phyloP scores from a whole-genome alignment of 2,329 filamentous ascomycete genomes.

The Verticillium longisporum region DNA sequence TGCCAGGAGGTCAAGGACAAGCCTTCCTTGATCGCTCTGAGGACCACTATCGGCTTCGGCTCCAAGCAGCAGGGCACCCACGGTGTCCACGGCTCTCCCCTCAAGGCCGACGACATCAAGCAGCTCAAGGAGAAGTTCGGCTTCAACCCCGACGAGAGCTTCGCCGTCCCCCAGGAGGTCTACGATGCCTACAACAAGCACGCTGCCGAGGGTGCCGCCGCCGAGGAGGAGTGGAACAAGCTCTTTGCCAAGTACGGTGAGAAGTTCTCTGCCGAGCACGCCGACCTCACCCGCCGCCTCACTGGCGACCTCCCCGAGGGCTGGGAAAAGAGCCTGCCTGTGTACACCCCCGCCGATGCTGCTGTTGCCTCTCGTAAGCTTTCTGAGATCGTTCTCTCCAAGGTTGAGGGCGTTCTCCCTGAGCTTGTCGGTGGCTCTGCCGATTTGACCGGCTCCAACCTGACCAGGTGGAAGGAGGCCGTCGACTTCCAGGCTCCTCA shows the following conservation, averaged over 20 bases:
- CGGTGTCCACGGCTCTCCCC: conserved; percentile 90
- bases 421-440: conserved; percentile 95
- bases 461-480: conserved; percentile 96
- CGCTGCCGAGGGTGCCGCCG: conserved; percentile 76
- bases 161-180: conserved; percentile 89
- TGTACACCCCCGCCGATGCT: conserved; percentile 78
- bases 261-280: conserved; percentile 71
- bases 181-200: conserved; percentile 87
- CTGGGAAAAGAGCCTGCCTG: conserved; percentile 90
- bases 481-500: conserved; percentile 94
- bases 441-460: conserved; percentile 96
- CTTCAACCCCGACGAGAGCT: conserved; percentile 90
- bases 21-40: conserved; percentile 93
- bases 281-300: conserved; percentile 75
- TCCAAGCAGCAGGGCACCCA: conserved; percentile 89
- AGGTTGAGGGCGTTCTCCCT: conserved; percentile 75
- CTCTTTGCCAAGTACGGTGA: conserved; percentile 79
- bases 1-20: conserved; percentile 88
- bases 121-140: conserved; percentile 92
- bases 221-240: conserved; percentile 92
- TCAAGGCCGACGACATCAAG: conserved; percentile 92
- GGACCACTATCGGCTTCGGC: conserved; percentile 94
- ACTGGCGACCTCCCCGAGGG: conserved; percentile 82
- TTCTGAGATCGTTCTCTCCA: conserved; percentile 86
- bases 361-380: conserved; percentile 93